Evolutionary conservation across 2,329 filamentous ascomycete species (phyloP), one percentile per base, ranked within the genome.

Genomic region (Ophiosphaerella herpotricha): DNA sequence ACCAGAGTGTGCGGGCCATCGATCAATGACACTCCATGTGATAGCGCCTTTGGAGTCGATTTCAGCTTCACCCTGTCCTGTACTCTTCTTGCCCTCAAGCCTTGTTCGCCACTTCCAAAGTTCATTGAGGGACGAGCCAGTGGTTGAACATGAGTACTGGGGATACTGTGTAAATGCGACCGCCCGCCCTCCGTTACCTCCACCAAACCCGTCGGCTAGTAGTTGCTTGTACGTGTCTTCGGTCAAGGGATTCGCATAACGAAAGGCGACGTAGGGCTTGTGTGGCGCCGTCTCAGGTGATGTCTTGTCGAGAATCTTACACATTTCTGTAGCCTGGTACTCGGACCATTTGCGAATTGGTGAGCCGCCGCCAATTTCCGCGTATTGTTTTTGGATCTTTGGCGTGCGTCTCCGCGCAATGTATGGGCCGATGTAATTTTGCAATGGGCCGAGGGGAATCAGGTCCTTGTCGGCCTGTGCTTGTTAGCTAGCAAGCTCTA

Each of bases 291-390:
- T 96, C 70, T 96, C 89, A 5, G 94, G 94, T 1, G 89, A 95
- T 53, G 91, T 88, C 63, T 87, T 83, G 80, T 99, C 94, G 43
- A 99, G 82, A 43, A 97, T 84, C 80, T 96, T 97, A 83, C 94
- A 99, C 91, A 97, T 97, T 76, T 97, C 92, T 51, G 82, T 81
- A 52, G 86, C 91, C 74, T 99, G 94, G 69, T 94, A 87, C 75
- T 99, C 94, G 21, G 92, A 96, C 95, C 95, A 99, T 74, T 95
- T 95, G 61, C 93, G 87, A 72, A 99, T 99, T 1, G 94, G 94
- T 16, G 92, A 97, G n/a, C 94, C 94, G 55, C 94, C 94, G 51
- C 94, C 94, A 68, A 99, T 99, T 47, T 87, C 91, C 14, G 89
- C 84, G 71, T 99, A 99, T 73, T 99, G 95, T 71, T 96, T 89